Evolutionary conservation across 2,329 filamentous ascomycete genomes (phyloP).

Genomic region (Knoxdaviesia proteae): DNA sequence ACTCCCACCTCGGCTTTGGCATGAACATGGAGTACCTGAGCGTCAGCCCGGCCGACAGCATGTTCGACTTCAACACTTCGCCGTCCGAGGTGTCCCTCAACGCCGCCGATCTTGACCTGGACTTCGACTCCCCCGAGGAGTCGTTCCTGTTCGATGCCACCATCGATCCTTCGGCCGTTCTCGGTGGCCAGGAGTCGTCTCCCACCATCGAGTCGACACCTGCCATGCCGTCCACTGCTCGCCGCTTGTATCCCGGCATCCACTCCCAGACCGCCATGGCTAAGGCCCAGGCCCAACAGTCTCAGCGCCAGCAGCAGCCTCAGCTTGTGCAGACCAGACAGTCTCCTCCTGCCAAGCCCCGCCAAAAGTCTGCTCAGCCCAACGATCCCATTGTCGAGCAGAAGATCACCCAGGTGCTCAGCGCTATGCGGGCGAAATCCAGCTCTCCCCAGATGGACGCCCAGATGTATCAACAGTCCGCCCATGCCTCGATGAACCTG

Average conservation of each 20-base stretch:
- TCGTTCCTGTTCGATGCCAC: constrained; percentile 41
- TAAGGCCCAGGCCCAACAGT: constrained; percentile 50
- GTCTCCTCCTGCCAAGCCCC: constrained; percentile 20
- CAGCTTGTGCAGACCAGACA: constrained; percentile 15
- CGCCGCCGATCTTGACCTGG: constrained; percentile 46
- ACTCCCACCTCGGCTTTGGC: constrained; percentile 26
- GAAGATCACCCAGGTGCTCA: constrained; percentile 79
- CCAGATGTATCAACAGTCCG: constrained; percentile 13
- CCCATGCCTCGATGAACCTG: constrained; percentile 35
- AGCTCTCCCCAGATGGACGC: constrained; percentile 21
- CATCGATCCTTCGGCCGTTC: constrained; percentile 9
- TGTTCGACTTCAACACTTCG: constrained; percentile 53
- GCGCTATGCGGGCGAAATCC: constrained; percentile 68
- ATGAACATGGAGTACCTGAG: constrained; percentile 29
- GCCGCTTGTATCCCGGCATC: constrained; percentile 79
- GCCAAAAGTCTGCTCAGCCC: constrained; percentile 27
- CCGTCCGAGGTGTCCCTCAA: constrained; percentile 39
- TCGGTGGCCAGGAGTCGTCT: constrained; percentile 36
- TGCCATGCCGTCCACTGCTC: constrained; percentile 32
- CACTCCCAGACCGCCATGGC: constrained; percentile 72
- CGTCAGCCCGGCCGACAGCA: constrained; percentile 37
- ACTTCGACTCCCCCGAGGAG: constrained; percentile 25
- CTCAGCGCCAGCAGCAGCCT: constrained; percentile 36
- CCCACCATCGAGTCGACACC: constrained; percentile 24
- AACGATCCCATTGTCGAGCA: constrained; percentile 64